Percentiles rank a stretch among this genome's conserved stretches.
Conservation (phyloP, 805 yeast species). For the Nakazawaea laoshanensis region DNA sequence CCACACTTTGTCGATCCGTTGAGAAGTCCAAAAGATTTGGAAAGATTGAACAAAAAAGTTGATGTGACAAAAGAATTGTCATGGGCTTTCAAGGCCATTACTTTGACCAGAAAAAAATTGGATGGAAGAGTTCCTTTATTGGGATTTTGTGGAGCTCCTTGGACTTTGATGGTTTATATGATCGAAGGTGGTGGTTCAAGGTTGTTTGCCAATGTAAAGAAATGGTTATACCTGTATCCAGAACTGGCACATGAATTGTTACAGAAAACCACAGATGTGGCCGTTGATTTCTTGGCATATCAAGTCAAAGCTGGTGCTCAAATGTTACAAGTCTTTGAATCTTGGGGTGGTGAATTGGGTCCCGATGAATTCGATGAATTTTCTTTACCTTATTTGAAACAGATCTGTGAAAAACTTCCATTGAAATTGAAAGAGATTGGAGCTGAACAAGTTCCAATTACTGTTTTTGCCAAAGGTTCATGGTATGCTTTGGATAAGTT, state of each 20-base stretch:
- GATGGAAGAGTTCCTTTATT: conserved; percentile 88
- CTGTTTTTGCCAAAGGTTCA: conserved; percentile 91
- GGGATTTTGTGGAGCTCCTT: conserved; percentile 97
- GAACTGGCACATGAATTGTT: conserved; percentile 62
- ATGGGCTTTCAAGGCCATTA: conserved; percentile 95
- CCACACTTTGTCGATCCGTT: conserved; percentile 89
- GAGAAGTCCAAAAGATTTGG: conserved; percentile 62
- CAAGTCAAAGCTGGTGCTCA: conserved; percentile 98
- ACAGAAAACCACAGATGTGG: conserved; percentile 75
- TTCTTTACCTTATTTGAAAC: conserved; percentile 78
- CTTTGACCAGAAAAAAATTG: conserved; percentile 78
- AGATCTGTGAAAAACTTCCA: conserved; percentile 66
- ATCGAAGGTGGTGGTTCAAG: conserved; percentile 95
- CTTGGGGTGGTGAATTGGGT: conserved; percentile 97
- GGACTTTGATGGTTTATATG: conserved; percentile 96
- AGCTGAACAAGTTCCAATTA: conserved; percentile 68
- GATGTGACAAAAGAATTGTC: conserved; percentile 72
- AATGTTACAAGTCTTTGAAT: conserved; percentile 92
- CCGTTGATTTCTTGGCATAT: conserved; percentile 85
- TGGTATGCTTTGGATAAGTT: conserved; percentile 92
- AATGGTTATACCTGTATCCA: conserved; percentile 83
- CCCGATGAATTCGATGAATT: conserved; percentile 84
- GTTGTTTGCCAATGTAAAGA: conserved; percentile 82
- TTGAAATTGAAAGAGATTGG: conserved; percentile 64
- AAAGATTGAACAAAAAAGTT: conserved; percentile 48